A percentile compares a stretch with the other conserved stretches of the same genome.
Evolutionary conservation across 2,329 filamentous ascomycete genomes (phyloP).

Genomic region (Graphium sp.): DNA sequence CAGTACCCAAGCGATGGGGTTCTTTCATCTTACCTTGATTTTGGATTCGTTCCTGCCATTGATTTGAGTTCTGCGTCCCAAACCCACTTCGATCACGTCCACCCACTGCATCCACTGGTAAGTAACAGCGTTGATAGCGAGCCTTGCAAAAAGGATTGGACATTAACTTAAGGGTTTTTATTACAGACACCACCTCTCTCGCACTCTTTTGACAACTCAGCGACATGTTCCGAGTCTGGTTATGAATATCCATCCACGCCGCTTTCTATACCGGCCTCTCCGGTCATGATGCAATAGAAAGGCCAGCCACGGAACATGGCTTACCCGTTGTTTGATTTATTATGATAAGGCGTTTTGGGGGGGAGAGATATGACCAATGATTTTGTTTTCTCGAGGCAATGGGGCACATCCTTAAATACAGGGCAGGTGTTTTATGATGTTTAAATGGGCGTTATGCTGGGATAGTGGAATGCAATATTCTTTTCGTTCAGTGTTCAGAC

Average conservation of each 20-base stretch:
- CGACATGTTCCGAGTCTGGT: constrained; percentile 41
- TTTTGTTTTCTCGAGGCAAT: too few relatives aligned
- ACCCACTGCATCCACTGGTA: too few relatives aligned
- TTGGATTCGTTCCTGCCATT: constrained; percentile 46
- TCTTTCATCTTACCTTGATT: constrained; percentile 51
- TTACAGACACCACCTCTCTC: constrained; percentile 60
- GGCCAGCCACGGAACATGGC: too few relatives aligned
- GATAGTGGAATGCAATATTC: too few relatives aligned
- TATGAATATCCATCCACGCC: constrained; percentile 55
- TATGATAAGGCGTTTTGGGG: too few relatives aligned
- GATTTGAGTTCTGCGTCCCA: constrained; percentile 42
- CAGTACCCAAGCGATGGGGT: constrained; percentile 36
- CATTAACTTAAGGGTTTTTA: not conserved
- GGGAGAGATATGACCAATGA: too few relatives aligned
- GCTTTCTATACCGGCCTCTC: constrained; percentile 56
- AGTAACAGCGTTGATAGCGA: constrained; percentile 24
- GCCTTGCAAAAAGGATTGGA: not conserved
- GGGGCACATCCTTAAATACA: too few relatives aligned
- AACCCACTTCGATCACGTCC: constrained; percentile 54
- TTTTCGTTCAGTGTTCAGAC: too few relatives aligned
- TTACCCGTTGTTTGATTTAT: too few relatives aligned
- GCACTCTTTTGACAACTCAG: constrained; percentile 54
- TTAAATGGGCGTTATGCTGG: too few relatives aligned
- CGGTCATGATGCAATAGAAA: constrained; percentile 30
- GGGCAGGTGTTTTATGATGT: too few relatives aligned